Conservation (phyloP, 805 yeast species). For the Candida andamanensis region DNA sequence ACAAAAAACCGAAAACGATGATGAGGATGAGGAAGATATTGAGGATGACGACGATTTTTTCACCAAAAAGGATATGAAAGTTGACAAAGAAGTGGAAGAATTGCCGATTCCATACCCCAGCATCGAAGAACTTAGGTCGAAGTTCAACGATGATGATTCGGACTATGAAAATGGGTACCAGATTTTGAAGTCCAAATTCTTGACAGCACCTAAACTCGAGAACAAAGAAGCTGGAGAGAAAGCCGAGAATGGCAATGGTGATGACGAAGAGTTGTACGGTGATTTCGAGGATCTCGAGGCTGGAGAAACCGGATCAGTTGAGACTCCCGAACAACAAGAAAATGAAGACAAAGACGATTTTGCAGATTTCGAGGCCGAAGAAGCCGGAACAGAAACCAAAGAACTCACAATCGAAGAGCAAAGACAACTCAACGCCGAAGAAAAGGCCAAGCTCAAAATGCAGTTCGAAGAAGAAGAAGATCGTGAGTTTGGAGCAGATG, state of each 20-base stretch:
- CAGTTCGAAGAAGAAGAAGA: constrained; percentile 85
- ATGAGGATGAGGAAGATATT: constrained; percentile 37
- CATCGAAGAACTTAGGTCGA: constrained; percentile 39
- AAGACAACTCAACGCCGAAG: constrained; percentile 77
- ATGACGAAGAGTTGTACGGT: constrained; percentile 49
- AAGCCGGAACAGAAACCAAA: constrained; percentile 34
- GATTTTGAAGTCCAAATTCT: constrained; percentile 43
- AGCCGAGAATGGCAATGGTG: constrained; percentile 44
- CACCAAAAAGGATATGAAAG: constrained; percentile 35
- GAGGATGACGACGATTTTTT: constrained; percentile 53
- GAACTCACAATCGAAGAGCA: constrained; percentile 62
- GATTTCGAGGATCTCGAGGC: constrained; percentile 52
- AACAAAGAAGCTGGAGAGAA: constrained; percentile 24
- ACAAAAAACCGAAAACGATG: constrained; percentile 40
- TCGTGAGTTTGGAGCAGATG: constrained; percentile 64
- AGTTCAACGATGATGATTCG: constrained; percentile 39
- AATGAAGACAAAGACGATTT: constrained; percentile 48
- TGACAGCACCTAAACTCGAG: constrained; percentile 48
- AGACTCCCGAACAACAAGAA: constrained; percentile 24
- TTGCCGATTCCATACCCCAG: constrained; percentile 32
- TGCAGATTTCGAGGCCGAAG: constrained; percentile 41
- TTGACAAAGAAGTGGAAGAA: constrained; percentile 23
- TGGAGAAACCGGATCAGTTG: constrained; percentile 22
- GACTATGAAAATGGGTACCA: constrained; percentile 40
- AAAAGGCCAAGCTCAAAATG: constrained; percentile 80